Evolutionary conservation across 1,284 basidiomycete genomes (phyloP).

Genomic region (Puccinia hordei): DNA sequence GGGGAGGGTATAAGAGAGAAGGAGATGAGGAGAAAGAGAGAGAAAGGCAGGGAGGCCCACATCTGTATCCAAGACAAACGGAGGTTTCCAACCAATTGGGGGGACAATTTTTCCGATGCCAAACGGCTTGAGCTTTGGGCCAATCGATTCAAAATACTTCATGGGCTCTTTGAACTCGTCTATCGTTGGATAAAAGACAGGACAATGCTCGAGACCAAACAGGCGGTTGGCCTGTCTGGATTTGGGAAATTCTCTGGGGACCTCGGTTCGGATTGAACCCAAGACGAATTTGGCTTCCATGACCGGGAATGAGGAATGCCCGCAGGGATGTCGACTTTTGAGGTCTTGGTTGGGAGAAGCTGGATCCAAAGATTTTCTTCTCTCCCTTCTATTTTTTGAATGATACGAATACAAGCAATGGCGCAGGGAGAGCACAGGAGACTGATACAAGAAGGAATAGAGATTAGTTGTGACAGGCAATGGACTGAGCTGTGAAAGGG

Average conservation of each 20-base stretch:
- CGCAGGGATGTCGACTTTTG: neutral
- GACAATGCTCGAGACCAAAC: slow-evolving; percentile 87
- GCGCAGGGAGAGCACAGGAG: neutral
- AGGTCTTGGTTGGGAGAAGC: neutral
- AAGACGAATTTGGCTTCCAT: slow-evolving; percentile 35
- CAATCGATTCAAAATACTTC: slow-evolving; percentile 85
- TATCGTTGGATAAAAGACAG: slow-evolving; percentile 78
- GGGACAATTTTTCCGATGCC: slow-evolving; percentile 98
- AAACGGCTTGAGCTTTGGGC: slow-evolving; percentile 68
- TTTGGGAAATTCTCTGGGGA: slow-evolving; percentile 32
- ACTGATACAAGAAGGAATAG: neutral
- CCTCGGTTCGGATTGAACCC: slow-evolving; percentile 40
- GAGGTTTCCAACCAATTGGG: slow-evolving; percentile 90
- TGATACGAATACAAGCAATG: neutral
- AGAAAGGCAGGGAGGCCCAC: slow-evolving; percentile 62
- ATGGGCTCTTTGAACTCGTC: slow-evolving; percentile 94
- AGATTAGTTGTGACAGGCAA: neutral
- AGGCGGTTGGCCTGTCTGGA: slow-evolving; percentile 56
- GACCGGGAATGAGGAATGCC: neutral
- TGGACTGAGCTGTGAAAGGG: neutral
- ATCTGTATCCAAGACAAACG: slow-evolving; percentile 93
- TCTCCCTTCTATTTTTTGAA: too few relatives aligned
- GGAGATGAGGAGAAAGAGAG: too few relatives aligned
- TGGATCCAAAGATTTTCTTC: neutral
- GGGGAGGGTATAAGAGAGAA: neutral